Conservation (phyloP, 768 basidiomycete species). For the Leucocoprinus birnbaumii region DNA sequence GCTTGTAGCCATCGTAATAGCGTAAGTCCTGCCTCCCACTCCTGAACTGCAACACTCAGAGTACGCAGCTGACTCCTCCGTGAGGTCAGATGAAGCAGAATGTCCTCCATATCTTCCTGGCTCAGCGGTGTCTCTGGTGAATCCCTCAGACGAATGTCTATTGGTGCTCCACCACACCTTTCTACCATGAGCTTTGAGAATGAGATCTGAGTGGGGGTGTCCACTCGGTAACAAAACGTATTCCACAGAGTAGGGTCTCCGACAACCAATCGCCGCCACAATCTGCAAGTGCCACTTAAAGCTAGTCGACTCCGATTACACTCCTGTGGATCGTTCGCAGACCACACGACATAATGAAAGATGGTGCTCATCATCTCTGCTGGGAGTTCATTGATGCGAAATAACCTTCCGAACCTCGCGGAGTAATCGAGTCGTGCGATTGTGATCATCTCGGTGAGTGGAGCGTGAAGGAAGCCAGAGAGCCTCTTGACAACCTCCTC, state of each 20-base stretch:
- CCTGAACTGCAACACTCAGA: slow-evolving; percentile 54
- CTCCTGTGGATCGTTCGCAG: slow-evolving; percentile 29
- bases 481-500: slow-evolving; percentile 13
- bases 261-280: slow-evolving; percentile 49
- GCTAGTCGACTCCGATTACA: slow-evolving; percentile 39
- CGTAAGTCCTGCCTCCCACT: slow-evolving; percentile 50
- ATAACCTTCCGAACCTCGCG: slow-evolving; percentile 32
- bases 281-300: slow-evolving; percentile 58
- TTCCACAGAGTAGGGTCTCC: slow-evolving; percentile 58
- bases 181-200: slow-evolving; percentile 57
- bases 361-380: slow-evolving; percentile 64
- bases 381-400: slow-evolving; percentile 62
- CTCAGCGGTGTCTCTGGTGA: slow-evolving; percentile 32
- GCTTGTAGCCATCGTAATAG: slow-evolving; percentile 47
- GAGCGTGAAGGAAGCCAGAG: neutral
- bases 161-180: slow-evolving; percentile 47
- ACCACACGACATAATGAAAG: slow-evolving; percentile 60
- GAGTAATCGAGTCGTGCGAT: slow-evolving; percentile 31
- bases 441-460: slow-evolving; percentile 24
- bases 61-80: slow-evolving; percentile 58
- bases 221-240: slow-evolving; percentile 57
- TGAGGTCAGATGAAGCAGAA: slow-evolving; percentile 49
- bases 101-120: slow-evolving; percentile 35
- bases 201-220: slow-evolving; percentile 29
- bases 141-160: slow-evolving; percentile 65